Percentiles rank a stretch among this genome's conserved stretches.
Evolutionary conservation across 1,284 basidiomycete species (phyloP).

Genomic region (Amylostereum areolatum): DNA sequence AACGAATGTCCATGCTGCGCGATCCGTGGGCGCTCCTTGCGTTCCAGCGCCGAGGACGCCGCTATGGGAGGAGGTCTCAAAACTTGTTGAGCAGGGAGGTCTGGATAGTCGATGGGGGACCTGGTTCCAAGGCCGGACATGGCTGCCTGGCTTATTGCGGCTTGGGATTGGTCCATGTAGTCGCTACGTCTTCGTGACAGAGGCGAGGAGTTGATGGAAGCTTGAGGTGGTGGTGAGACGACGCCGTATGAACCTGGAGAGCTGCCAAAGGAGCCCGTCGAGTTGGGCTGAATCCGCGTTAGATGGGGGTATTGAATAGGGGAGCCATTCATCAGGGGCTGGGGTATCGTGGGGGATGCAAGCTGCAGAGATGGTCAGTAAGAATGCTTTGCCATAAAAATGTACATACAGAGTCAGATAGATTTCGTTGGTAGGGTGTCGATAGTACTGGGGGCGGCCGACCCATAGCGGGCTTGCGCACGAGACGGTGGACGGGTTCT

Average conservation of each 20-base stretch:
- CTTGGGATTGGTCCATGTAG: slow-evolving; percentile 73
- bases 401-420: slow-evolving; percentile 38
- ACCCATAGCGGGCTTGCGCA: slow-evolving; percentile 29
- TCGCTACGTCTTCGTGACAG: slow-evolving; percentile 73
- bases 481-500: slow-evolving; percentile 26
- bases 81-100: slow-evolving; percentile 52
- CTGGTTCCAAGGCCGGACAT: slow-evolving; percentile 37
- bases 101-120: slow-evolving; percentile 77
- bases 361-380: slow-evolving; percentile 13
- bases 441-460: slow-evolving; percentile 32
- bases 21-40: slow-evolving; percentile 59
- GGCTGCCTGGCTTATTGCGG: neutral
- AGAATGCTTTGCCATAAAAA: neutral
- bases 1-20: slow-evolving; percentile 26
- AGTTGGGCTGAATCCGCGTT: slow-evolving; percentile 26
- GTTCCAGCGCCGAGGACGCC: slow-evolving; percentile 59
- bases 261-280: slow-evolving; percentile 27
- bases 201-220: slow-evolving; percentile 68
- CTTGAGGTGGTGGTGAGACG: slow-evolving; percentile 67
- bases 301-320: slow-evolving; percentile 43
- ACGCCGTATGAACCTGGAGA: slow-evolving; percentile 26
- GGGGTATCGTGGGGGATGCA: slow-evolving; percentile 24
- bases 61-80: slow-evolving; percentile 74
- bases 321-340: slow-evolving; percentile 25
- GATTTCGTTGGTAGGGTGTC: slow-evolving; percentile 31